Evolutionary conservation across 2,329 filamentous ascomycete species (phyloP), one percentile per base, ranked within the genome.

Genomic region (Botrytis cinerea): DNA sequence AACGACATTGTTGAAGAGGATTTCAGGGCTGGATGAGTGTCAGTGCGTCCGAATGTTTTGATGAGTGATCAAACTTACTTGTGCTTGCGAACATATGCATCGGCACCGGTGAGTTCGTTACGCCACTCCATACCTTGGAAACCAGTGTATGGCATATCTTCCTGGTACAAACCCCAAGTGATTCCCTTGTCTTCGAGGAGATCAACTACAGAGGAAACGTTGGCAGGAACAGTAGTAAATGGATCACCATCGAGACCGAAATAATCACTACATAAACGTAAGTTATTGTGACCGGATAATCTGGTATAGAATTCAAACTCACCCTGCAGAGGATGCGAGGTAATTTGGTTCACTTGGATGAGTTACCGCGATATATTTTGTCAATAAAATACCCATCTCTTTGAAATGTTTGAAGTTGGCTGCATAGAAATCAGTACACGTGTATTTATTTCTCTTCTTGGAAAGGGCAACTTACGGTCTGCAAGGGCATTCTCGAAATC

Each of bases 81-180:
- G 84, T 96, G 93, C 84, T 96, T 95, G 80, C 93, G 90, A 12
- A 95, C 92, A 80, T 96, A 96, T 83, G 91, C 89, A 78, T 94
- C 92, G 67, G 87, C 86, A 45, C 88, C 87, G 4, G 87, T 92
- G 77, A 88, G 75, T 76, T 89, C 89, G 82, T 94, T 93, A 73
- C 88, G 85, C 80, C 85, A 93, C 0, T 83, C 84, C 51, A 82
- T 81, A 38, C 92, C 92, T 81, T 93, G 87, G 82, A 89, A 95
- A 20, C 93, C 93, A 2, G 88, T 85, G 82, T 90, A 94, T 2
- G 93, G 93, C 86, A 92, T 86, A 79, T 93, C 90, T 80, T 96
- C 93, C 81, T 94, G 88, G 83, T 95, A 96, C 76, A 90, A 85
- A 69, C 84, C 90, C 91, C 91, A 93, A 4, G 86, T 86, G 80